A percentile compares a stretch with the other conserved stretches of the same genome.
Conservation (phyloP, 441 rosid genomes). For the Populus hybrid region DNA sequence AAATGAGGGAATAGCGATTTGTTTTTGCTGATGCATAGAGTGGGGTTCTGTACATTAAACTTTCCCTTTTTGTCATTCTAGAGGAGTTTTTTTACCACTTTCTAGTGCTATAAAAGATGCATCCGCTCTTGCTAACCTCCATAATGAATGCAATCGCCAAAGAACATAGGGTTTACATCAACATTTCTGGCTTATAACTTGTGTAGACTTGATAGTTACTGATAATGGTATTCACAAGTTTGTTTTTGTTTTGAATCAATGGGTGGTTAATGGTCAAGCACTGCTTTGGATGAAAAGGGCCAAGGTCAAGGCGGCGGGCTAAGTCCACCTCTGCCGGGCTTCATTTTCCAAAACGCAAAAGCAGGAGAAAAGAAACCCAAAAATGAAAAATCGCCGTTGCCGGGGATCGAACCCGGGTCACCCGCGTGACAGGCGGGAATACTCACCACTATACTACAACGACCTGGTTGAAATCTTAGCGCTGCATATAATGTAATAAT, state of each 20-base stretch:
- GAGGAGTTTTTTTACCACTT: constrained; percentile 13
- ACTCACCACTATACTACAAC: constrained; percentile 63
- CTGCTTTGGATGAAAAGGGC: neutral
- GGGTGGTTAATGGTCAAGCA: neutral
- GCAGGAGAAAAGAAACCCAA: neutral
- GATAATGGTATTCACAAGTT: neutral
- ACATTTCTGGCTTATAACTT: neutral
- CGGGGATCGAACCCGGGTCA: constrained; percentile 97
- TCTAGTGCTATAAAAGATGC: too few species aligned
- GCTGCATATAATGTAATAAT: rapidly evolving
- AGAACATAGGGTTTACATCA: neutral
- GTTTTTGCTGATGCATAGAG: constrained; percentile 13
- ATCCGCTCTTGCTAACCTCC: neutral
- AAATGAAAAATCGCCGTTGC: constrained; percentile 44
- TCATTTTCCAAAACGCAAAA: neutral
- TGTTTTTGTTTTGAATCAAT: neutral
- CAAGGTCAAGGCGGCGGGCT: neutral
- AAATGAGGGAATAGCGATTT: constrained; percentile 7
- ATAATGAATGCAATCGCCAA: neutral
- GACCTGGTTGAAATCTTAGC: too few species aligned
- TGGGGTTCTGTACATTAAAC: constrained; percentile 8
- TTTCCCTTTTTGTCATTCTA: neutral
- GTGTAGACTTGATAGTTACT: neutral
- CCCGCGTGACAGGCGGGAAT: constrained; percentile 94
- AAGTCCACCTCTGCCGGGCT: neutral